A percentile compares a stretch with the other conserved stretches of the same genome.
These are phyloP conservation scores for Ceratobasidium sp. DNA, from an alignment of 1,284 basidiomycete species.

Conservation along the genomic window DNA sequence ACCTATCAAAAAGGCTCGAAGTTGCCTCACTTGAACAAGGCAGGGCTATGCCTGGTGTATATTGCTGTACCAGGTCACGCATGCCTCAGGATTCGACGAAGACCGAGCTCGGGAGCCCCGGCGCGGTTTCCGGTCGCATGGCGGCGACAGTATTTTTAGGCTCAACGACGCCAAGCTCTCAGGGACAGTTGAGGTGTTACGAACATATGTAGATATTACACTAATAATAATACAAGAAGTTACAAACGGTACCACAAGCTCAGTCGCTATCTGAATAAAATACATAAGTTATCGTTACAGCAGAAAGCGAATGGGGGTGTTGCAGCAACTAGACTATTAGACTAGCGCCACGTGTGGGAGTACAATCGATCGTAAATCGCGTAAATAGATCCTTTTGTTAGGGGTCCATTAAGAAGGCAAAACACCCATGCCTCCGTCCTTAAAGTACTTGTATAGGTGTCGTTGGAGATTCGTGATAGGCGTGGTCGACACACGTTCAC, in stretches of 20 bases:
- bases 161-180: background rate
- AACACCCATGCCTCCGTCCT: slow-evolving; percentile 18
- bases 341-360: slow-evolving; percentile 1
- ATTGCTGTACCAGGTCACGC: background rate
- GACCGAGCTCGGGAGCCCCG: slow-evolving; percentile 9
- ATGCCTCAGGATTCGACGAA: background rate
- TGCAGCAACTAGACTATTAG: too few relatives aligned
- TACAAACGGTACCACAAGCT: slow-evolving; percentile 1
- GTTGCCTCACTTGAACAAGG: too few relatives aligned
- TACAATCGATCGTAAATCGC: slow-evolving; percentile 11
- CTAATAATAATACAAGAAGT: slow-evolving; percentile 37
- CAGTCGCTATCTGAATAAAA: slow-evolving; percentile 20
- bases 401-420: slow-evolving; percentile 33
- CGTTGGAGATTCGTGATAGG: slow-evolving; percentile 16
- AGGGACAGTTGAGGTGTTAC: slow-evolving; percentile 8
- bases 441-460: slow-evolving; percentile 23
- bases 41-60: too few relatives aligned
- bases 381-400: slow-evolving; percentile 12
- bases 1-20: too few relatives aligned
- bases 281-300: slow-evolving; percentile 19
- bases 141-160: slow-evolving; percentile 16
- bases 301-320: slow-evolving; percentile 8
- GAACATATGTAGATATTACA: slow-evolving; percentile 31
- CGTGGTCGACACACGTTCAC: background rate
- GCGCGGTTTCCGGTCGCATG: slow-evolving; percentile 34